Percentiles rank a stretch among this genome's conserved stretches.
phyloP scores from a whole-genome alignment of 78 protist species.

The Pigoraptor vietnamica region DNA sequence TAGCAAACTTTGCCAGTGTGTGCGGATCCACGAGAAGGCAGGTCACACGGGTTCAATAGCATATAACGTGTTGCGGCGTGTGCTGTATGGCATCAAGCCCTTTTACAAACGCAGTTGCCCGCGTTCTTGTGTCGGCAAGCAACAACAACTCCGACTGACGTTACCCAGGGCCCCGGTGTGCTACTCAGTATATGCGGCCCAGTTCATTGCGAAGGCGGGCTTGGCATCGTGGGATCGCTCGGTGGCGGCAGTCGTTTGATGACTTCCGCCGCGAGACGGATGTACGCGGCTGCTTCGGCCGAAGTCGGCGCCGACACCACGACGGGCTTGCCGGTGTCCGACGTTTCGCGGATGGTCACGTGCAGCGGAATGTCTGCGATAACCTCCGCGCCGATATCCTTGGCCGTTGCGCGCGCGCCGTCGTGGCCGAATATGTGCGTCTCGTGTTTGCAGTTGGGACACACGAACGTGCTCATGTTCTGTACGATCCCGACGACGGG shows the following conservation, averaged over 20 bases:
- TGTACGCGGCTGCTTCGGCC: constrained; percentile 17
- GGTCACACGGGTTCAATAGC: too few species aligned
- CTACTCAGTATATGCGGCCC: too few species aligned
- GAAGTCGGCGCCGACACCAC: constrained; percentile 49
- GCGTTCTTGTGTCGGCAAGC: too few species aligned
- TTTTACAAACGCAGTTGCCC: too few species aligned
- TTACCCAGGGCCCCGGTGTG: too few species aligned
- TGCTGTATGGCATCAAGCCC: too few species aligned
- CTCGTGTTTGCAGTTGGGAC: constrained; percentile 64
- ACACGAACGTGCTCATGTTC: constrained; percentile 77
- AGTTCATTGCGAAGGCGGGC: neutral
- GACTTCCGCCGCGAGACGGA: neutral
- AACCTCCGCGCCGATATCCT: constrained; percentile 41
- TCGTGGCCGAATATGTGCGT: constrained; percentile 73
- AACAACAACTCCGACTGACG: too few species aligned
- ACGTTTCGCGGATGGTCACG: constrained; percentile 39
- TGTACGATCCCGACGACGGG: constrained; percentile 89
- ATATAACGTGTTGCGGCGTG: too few species aligned
- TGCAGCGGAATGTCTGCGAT: constrained; percentile 80
- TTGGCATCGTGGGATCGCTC: neutral
- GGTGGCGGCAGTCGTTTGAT: neutral
- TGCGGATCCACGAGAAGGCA: too few species aligned
- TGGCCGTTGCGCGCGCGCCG: constrained; percentile 55
- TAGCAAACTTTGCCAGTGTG: too few species aligned
- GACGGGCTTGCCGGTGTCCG: constrained; percentile 77